These are phyloP conservation scores for Chloranthus sessilifolius DNA, from an alignment of 164 flowering plant genomes.

Conservation along the genomic window DNA sequence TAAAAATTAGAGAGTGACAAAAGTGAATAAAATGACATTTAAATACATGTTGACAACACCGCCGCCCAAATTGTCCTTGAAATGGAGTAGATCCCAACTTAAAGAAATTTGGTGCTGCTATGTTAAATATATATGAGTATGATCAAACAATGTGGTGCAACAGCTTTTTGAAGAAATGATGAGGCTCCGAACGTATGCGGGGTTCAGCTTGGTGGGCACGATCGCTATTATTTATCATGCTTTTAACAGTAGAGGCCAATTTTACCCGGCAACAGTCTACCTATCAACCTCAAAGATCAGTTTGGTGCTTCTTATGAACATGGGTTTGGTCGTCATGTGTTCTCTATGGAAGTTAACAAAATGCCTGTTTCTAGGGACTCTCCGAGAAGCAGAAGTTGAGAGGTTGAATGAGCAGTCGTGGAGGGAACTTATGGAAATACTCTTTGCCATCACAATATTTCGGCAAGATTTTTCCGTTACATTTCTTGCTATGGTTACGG, in stretches of 20 bases:
- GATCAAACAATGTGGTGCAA: too few species aligned
- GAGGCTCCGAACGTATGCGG: constrained; percentile 79
- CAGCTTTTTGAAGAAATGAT: constrained; percentile 41
- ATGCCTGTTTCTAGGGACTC: constrained; percentile 70
- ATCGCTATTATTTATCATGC: constrained; percentile 81
- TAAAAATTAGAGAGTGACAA: too few species aligned
- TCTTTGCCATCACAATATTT: constrained; percentile 93
- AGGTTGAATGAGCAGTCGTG: constrained; percentile 95
- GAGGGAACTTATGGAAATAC: constrained; percentile 98
- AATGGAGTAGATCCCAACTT: too few species aligned
- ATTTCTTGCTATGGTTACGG: constrained; percentile 85
- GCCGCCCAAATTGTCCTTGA: too few species aligned
- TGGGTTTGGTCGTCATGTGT: constrained; percentile 92
- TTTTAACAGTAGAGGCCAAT: constrained; percentile 82
- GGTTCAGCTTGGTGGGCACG: constrained; percentile 61
- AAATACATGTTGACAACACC: too few species aligned
- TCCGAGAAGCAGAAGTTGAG: constrained; percentile 98
- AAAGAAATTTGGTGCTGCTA: too few species aligned
- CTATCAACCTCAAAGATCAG: constrained; percentile 92
- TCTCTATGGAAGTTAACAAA: constrained; percentile 79
- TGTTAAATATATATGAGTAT: too few species aligned
- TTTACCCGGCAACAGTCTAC: constrained; percentile 90
- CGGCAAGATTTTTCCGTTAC: constrained; percentile 89
- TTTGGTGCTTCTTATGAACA: constrained; percentile 82
- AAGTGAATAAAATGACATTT: too few species aligned